These are phyloP conservation scores for Magnusiomyces suaveolens DNA, from an alignment of 1,139 yeast species.

Conservation along the genomic window DNA sequence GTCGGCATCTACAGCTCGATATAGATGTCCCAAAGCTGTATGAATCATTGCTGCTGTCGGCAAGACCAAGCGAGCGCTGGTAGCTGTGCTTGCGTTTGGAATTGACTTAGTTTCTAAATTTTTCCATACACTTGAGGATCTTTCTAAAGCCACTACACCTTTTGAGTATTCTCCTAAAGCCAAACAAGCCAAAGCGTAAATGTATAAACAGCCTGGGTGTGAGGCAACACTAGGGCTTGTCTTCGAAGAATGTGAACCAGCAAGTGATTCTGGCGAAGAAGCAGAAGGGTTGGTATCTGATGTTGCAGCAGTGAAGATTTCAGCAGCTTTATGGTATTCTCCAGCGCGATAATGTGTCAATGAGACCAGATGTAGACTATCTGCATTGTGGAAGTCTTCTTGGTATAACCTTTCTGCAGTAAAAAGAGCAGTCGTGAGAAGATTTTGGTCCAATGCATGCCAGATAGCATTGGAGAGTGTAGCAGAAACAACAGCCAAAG, in stretches of 20 bases:
- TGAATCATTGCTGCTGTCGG: slow-evolving; percentile 24
- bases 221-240: slow-evolving; percentile 29
- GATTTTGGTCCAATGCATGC: slow-evolving; percentile 63
- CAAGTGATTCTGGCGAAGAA: not conserved
- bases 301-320: not conserved
- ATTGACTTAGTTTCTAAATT: slow-evolving; percentile 11
- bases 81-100: not conserved
- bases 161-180: slow-evolving; percentile 47
- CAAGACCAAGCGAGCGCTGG: slow-evolving; percentile 4
- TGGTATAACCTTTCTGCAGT: slow-evolving; percentile 70
- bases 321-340: slow-evolving; percentile 37
- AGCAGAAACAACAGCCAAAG: slow-evolving; percentile 6
- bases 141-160: slow-evolving; percentile 52
- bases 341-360: slow-evolving; percentile 48
- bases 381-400: slow-evolving; percentile 40
- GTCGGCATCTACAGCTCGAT: slow-evolving; percentile 47
- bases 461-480: slow-evolving; percentile 34
- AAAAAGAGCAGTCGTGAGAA: slow-evolving; percentile 65
- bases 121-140: slow-evolving; percentile 20
- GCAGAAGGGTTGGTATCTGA: slow-evolving; percentile 34
- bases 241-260: not conserved
- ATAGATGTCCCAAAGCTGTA: slow-evolving; percentile 70
- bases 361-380: slow-evolving; percentile 55
- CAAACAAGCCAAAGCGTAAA: slow-evolving; percentile 59
- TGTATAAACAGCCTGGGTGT: slow-evolving; percentile 62